Conservation (phyloP, 306 rosid species). For the Quercus parvula region DNA sequence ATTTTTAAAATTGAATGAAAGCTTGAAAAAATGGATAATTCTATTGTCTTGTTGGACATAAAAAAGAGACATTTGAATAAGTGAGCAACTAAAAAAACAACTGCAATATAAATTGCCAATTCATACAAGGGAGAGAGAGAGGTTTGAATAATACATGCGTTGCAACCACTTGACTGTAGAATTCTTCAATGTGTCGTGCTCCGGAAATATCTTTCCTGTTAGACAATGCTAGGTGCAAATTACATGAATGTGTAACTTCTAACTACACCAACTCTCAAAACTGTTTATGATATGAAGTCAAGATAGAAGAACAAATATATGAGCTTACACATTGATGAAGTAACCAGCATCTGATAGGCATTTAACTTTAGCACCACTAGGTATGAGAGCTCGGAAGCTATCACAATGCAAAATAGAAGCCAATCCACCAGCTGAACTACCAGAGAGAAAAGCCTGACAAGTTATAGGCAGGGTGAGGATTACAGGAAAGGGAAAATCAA, state of each 20-base stretch:
- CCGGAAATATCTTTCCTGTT: slow-evolving; percentile 88
- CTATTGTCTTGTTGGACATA: not conserved
- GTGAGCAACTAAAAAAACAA: not conserved
- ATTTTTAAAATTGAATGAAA: not conserved
- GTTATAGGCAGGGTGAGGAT: slow-evolving; percentile 4
- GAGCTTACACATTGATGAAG: slow-evolving; percentile 70
- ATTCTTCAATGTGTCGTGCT: slow-evolving; percentile 48
- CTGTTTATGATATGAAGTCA: slow-evolving; percentile 1
- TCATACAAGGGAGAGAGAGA: slow-evolving; percentile 14
- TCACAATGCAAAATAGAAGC: slow-evolving; percentile 84
- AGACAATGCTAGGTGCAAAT: slow-evolving; percentile 9
- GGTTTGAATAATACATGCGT: slow-evolving; percentile 56
- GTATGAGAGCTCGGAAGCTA: slow-evolving; percentile 63
- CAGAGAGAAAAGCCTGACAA: slow-evolving; percentile 83
- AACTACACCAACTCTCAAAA: not conserved
- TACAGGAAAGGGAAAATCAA: not conserved
- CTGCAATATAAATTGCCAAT: not conserved
- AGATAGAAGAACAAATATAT: not conserved
- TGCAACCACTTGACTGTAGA: slow-evolving; percentile 56
- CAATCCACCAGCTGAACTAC: slow-evolving; percentile 97
- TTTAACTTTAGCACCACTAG: slow-evolving; percentile 58
- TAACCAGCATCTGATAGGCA: slow-evolving; percentile 96
- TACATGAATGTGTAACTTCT: not conserved
- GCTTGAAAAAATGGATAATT: slow-evolving; percentile 6
- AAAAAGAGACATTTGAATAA: not conserved